Evolutionary conservation across 75 land plant species (phyloP).

Genomic region (Pinus taeda): DNA sequence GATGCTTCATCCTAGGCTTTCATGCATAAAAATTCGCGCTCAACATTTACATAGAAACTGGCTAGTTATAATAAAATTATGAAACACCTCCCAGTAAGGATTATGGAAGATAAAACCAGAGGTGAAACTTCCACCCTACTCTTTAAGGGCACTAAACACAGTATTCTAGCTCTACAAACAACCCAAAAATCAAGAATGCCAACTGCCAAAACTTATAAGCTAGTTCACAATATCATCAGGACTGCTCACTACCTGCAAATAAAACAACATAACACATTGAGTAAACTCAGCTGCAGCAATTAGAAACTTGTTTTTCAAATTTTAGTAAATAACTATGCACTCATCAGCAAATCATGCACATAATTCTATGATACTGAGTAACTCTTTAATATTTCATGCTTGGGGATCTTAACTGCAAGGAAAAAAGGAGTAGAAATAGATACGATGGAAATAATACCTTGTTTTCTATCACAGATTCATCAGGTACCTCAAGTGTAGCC

Average conservation of each 20-base stretch:
- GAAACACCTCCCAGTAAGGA: not conserved
- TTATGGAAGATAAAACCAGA: not conserved
- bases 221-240: not conserved
- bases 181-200: not conserved
- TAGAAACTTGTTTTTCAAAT: not conserved
- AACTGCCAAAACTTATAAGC: not conserved
- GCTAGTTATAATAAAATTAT: not conserved
- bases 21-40: not conserved
- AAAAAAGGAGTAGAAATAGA: not conserved
- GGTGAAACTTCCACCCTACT: not conserved
- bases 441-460: constrained; percentile 39
- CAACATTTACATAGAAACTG: not conserved
- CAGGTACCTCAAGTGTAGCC: constrained; percentile 68
- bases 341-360: not conserved
- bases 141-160: too few relatives aligned
- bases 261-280: not conserved
- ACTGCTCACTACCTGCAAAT: not conserved
- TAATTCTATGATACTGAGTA: not conserved
- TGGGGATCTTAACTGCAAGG: not conserved
- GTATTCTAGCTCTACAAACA: not conserved
- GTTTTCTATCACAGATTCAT: constrained; percentile 71
- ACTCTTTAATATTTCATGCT: not conserved
- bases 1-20: not conserved
- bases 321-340: not conserved
- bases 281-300: not conserved